These are phyloP conservation scores for Diaporthe sp. DNA, from an alignment of 2,329 filamentous ascomycete species.

Conservation along the genomic window DNA sequence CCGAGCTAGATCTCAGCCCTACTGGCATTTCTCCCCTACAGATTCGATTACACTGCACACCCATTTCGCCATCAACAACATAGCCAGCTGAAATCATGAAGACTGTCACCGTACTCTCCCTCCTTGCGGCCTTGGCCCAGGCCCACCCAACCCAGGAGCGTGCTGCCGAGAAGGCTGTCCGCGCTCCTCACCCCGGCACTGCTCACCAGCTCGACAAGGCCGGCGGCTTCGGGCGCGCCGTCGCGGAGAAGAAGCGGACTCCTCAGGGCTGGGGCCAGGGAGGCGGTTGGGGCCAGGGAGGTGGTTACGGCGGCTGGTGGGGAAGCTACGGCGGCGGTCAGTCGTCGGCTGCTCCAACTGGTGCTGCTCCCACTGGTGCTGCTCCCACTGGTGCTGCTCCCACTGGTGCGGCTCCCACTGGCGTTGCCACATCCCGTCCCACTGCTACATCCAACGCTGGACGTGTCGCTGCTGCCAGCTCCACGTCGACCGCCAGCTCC, in stretches of 20 bases:
- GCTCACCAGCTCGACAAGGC: background rate
- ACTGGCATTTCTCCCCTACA: background rate
- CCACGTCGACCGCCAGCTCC: background rate
- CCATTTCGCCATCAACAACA: background rate
- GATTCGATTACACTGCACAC: background rate
- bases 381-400: background rate
- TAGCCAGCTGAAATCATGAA: background rate
- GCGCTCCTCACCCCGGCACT: background rate
- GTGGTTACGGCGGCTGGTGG: slow-evolving; percentile 8
- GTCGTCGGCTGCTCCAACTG: background rate
- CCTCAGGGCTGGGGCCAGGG: background rate
- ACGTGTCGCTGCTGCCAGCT: slow-evolving; percentile 4
- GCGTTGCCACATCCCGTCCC: too few species aligned
- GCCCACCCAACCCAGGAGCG: background rate
- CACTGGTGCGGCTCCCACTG: background rate
- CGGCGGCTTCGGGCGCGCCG: background rate
- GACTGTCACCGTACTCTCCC: slow-evolving; percentile 3
- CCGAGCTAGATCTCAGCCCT: background rate
- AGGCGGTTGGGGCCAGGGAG: background rate
- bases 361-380: background rate
- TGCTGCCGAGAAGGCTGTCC: slow-evolving; percentile 1
- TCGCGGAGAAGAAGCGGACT: background rate
- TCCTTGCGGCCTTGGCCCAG: slow-evolving; percentile 1
- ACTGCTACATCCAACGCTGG: background rate
- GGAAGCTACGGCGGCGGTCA: background rate